These are phyloP conservation scores for Murraya paniculata DNA, from an alignment of 345 rosid species.

Conservation along the genomic window DNA sequence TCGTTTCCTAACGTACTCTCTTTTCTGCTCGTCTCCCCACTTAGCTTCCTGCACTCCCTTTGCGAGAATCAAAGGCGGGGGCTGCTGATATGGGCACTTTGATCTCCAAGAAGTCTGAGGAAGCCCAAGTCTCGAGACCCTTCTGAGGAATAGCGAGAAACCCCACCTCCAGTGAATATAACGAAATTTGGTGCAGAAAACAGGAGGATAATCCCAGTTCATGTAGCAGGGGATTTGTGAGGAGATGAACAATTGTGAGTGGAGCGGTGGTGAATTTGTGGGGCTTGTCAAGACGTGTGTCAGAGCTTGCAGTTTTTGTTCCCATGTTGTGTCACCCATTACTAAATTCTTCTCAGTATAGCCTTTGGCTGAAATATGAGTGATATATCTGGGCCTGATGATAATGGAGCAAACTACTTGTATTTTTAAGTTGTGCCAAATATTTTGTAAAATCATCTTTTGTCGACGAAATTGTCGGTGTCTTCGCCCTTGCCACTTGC, in stretches of 20 bases:
- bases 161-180: constrained; percentile 47
- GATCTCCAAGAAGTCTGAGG: constrained; percentile 69
- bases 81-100: constrained; percentile 78
- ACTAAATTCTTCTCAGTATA: too few species aligned
- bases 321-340: constrained; percentile 40
- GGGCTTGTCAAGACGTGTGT: constrained; percentile 61
- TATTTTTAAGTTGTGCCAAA: not conserved
- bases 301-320: constrained; percentile 41
- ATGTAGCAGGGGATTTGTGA: constrained; percentile 52
- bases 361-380: constrained; percentile 4
- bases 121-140: constrained; percentile 49
- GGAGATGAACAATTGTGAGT: constrained; percentile 57
- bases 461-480: not conserved
- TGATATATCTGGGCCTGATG: too few species aligned
- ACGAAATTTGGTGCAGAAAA: constrained; percentile 37
- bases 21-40: constrained; percentile 62
- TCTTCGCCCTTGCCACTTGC: too few species aligned
- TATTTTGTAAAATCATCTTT: not conserved
- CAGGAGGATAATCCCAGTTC: constrained; percentile 76
- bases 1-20: constrained; percentile 56
- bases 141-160: constrained; percentile 49
- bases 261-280: constrained; percentile 40
- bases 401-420: not conserved
- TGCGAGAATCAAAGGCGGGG: constrained; percentile 64
- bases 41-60: constrained; percentile 61